Evolutionary conservation across 1,284 basidiomycete genomes (phyloP).

Genomic region (Leucoagaricus sp.): DNA sequence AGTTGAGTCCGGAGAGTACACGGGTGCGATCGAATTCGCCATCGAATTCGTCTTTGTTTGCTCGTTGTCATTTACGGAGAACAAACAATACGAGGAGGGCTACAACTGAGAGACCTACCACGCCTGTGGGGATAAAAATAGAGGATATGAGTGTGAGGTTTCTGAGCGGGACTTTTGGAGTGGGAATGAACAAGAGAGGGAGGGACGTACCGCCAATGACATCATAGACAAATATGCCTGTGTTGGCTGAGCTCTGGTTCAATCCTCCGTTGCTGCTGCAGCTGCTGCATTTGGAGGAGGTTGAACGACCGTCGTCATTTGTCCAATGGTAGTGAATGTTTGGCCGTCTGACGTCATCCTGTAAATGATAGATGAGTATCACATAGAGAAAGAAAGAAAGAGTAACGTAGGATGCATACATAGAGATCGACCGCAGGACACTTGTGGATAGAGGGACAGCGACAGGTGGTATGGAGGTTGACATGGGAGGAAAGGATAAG

Average conservation of each 20-base stretch:
- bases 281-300: constrained; percentile 24
- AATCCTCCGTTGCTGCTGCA: neutral
- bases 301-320: constrained; percentile 29
- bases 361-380: neutral
- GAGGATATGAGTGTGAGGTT: neutral
- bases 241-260: constrained; percentile 21
- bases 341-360: constrained; percentile 33
- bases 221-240: constrained; percentile 41
- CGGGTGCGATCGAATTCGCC: constrained; percentile 39
- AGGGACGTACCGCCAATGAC: constrained; percentile 43
- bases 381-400: neutral
- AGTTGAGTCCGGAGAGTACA: constrained; percentile 14
- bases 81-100: constrained; percentile 29
- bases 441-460: neutral
- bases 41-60: constrained; percentile 30
- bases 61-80: constrained; percentile 29
- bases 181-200: neutral
- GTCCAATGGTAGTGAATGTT: constrained; percentile 29
- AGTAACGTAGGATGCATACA: neutral
- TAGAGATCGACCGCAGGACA: neutral
- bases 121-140: constrained; percentile 25
- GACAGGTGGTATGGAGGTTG: constrained; percentile 7
- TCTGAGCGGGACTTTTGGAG: neutral
- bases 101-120: constrained; percentile 31
- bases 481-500: constrained; percentile 9